Evolutionary conservation across 2,329 filamentous ascomycete species (phyloP).

Genomic region (Aspergillus flavus): DNA sequence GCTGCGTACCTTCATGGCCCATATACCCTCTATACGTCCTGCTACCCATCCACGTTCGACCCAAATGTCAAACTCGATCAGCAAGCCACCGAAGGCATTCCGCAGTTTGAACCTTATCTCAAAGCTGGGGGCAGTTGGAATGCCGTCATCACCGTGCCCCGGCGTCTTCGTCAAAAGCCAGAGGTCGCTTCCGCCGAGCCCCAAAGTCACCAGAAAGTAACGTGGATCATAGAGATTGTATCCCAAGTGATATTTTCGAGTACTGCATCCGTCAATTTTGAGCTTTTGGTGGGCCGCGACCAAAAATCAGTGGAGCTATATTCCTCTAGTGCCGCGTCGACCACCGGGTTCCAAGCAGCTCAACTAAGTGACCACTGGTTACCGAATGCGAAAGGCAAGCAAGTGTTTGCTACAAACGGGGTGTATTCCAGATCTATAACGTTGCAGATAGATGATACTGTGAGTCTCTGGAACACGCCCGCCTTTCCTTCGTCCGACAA

Average conservation of each 20-base stretch:
- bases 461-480: constrained; percentile 90
- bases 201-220: constrained; percentile 59
- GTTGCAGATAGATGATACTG: constrained; percentile 83
- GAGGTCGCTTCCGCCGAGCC: constrained; percentile 30
- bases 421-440: constrained; percentile 81
- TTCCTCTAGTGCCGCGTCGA: constrained; percentile 58
- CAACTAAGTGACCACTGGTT: constrained; percentile 76
- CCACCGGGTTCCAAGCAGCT: constrained; percentile 59
- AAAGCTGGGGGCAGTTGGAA: constrained; percentile 91
- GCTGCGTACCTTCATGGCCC: constrained; percentile 96
- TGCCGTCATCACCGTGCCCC: constrained; percentile 77
- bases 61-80: constrained; percentile 77
- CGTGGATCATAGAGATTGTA: constrained; percentile 88
- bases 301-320: constrained; percentile 76
- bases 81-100: constrained; percentile 71
- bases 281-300: constrained; percentile 83
- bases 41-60: constrained; percentile 80
- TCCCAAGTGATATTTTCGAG: constrained; percentile 94
- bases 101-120: constrained; percentile 93
- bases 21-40: constrained; percentile 84
- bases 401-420: constrained; percentile 67
- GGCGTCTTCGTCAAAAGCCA: constrained; percentile 67
- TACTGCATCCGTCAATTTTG: constrained; percentile 84
- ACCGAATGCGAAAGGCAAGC: constrained; percentile 55
- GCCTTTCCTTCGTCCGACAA: constrained; percentile 67